These are phyloP conservation scores for Cynanchum wilfordii DNA, from an alignment of 257 asterid genomes.

Conservation along the genomic window DNA sequence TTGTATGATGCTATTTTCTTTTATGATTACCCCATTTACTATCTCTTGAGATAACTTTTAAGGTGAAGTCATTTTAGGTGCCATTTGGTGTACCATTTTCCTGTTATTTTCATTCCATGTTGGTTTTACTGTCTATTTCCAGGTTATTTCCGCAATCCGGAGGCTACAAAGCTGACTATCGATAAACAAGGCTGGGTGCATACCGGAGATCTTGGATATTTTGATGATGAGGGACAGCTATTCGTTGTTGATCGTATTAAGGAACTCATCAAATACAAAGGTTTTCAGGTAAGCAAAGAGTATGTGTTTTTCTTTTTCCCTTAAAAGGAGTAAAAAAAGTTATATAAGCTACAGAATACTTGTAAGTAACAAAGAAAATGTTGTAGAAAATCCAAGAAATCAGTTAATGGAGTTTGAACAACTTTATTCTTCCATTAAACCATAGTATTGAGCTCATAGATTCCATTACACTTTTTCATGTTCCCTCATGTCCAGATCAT, in stretches of 20 bases:
- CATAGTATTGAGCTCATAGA: not conserved
- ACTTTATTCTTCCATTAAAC: not conserved
- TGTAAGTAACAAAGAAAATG: not conserved
- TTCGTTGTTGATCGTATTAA: conserved; percentile 89
- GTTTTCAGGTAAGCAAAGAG: conserved; percentile 57
- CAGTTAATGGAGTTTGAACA: not conserved
- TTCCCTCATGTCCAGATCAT: not conserved
- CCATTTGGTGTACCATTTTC: not conserved
- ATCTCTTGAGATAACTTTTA: not conserved
- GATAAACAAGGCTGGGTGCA: conserved; percentile 96
- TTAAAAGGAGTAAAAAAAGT: not conserved
- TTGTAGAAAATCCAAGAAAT: not conserved
- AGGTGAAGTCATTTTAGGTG: not conserved
- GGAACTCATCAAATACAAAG: conserved; percentile 92
- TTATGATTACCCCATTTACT: not conserved
- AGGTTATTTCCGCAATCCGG: conserved; percentile 78
- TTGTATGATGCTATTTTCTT: not conserved
- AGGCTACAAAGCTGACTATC: conserved; percentile 76
- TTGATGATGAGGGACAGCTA: conserved; percentile 75
- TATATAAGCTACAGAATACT: not conserved
- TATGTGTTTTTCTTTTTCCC: not conserved
- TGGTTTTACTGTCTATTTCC: conserved; percentile 9
- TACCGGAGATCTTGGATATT: conserved; percentile 96
- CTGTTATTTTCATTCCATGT: not conserved
- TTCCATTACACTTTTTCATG: not conserved